phyloP scores from a whole-genome alignment of 176 grass and related monocot species.

The Miscanthus lutarioriparius region DNA sequence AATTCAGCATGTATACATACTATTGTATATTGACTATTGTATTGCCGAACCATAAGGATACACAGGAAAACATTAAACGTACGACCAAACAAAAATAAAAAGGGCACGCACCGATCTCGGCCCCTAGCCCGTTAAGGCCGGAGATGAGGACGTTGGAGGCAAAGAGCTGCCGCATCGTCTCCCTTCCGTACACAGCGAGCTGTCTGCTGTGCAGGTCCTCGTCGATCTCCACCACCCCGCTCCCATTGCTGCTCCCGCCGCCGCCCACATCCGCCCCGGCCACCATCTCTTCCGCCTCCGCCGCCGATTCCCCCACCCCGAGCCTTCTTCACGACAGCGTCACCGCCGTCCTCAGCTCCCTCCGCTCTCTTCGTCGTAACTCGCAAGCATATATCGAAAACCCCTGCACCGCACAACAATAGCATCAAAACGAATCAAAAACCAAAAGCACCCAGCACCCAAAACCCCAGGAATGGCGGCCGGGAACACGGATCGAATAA shows the following conservation, averaged over 20 bases:
- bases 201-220: slow-evolving; percentile 83
- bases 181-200: slow-evolving; percentile 81
- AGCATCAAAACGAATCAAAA: slow-evolving; percentile 22
- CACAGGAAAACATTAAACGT: neutral
- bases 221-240: slow-evolving; percentile 56
- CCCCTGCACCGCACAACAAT: slow-evolving; percentile 19
- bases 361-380: slow-evolving; percentile 21
- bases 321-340: slow-evolving; percentile 31
- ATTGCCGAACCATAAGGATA: neutral
- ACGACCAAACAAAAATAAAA: neutral
- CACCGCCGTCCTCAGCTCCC: neutral
- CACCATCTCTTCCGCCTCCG: slow-evolving; percentile 26
- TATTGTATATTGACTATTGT: neutral
- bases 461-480: slow-evolving; percentile 39
- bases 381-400: slow-evolving; percentile 20
- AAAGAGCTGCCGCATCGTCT: slow-evolving; percentile 79
- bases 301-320: slow-evolving; percentile 9
- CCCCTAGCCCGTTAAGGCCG: slow-evolving; percentile 72
- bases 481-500: slow-evolving; percentile 7
- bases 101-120: slow-evolving; percentile 64
- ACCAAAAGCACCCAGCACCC: neutral
- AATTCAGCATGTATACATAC: neutral
- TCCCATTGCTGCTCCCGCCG: slow-evolving; percentile 24
- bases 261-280: neutral
- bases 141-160: slow-evolving; percentile 72